These are phyloP conservation scores for Fusarium sp. DNA, from an alignment of 2,329 filamentous ascomycete species.

Conservation along the genomic window DNA sequence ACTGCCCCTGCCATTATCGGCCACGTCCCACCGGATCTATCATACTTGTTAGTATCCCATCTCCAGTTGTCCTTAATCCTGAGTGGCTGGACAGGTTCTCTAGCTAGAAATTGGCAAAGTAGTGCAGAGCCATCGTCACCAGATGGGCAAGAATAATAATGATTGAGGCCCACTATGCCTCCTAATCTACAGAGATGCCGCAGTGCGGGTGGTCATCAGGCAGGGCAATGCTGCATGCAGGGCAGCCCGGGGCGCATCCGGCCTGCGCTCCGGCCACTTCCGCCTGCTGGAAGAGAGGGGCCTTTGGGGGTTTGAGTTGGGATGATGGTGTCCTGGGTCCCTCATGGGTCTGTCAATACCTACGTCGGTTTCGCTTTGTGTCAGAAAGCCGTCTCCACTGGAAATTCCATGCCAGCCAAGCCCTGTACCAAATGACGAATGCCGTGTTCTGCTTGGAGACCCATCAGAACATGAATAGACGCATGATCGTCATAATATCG, in stretches of 20 bases:
- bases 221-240: conserved; percentile 11
- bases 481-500: conserved; percentile 36
- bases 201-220: conserved; percentile 6
- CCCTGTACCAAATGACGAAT: conserved; percentile 2
- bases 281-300: conserved; percentile 7
- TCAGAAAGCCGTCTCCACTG: conserved; percentile 26
- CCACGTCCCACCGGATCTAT: background rate
- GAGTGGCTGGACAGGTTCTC: conserved; percentile 7
- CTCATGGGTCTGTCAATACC: conserved; percentile 5
- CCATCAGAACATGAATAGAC: conserved; percentile 5
- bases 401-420: background rate
- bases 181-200: conserved; percentile 4
- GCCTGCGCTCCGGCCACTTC: conserved; percentile 10
- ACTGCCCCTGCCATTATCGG: background rate
- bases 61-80: background rate
- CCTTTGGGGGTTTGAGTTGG: background rate
- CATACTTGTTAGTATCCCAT: background rate
- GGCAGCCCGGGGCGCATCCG: conserved; percentile 10
- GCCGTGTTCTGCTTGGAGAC: background rate
- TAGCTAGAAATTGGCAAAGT: background rate
- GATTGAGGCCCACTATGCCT: conserved; percentile 4
- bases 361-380: background rate
- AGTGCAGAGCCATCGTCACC: conserved; percentile 2
- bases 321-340: conserved; percentile 1
- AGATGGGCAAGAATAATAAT: background rate